These are phyloP conservation scores for Penicillium robsamsonii DNA, from an alignment of 495 filamentous ascomycete genomes.

Conservation along the genomic window DNA sequence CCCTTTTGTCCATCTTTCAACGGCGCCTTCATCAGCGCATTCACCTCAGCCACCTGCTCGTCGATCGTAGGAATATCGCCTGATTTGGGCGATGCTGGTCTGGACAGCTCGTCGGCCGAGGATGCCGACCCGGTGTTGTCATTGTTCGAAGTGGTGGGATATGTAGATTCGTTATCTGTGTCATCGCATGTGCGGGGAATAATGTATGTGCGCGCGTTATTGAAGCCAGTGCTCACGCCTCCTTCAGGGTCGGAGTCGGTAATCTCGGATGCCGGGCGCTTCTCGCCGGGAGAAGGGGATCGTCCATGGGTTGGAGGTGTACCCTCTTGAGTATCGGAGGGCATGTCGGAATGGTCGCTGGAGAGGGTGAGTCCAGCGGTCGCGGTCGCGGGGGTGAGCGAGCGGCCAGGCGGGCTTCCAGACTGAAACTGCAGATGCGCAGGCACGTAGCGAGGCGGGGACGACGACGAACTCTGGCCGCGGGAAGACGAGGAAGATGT, in stretches of 20 bases:
- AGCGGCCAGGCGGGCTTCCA: slow-evolving; percentile 34
- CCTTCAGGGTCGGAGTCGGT: slow-evolving; percentile 33
- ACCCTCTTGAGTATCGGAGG: slow-evolving; percentile 34
- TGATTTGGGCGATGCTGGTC: slow-evolving; percentile 15
- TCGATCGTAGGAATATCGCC: slow-evolving; percentile 59
- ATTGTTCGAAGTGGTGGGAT: slow-evolving; percentile 33
- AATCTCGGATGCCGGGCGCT: slow-evolving; percentile 54
- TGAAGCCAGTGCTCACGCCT: slow-evolving; percentile 18
- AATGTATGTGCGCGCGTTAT: slow-evolving; percentile 12
- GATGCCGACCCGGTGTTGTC: slow-evolving; percentile 29
- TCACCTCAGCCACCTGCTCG: slow-evolving; percentile 72
- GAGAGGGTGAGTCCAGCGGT: slow-evolving; percentile 70
- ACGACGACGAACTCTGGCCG: slow-evolving; percentile 35
- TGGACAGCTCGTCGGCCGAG: slow-evolving; percentile 16
- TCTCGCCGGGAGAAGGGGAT: slow-evolving; percentile 51
- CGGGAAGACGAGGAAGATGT: slow-evolving; percentile 33
- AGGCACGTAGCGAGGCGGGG: slow-evolving; percentile 54
- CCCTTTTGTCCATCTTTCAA: slow-evolving; percentile 68
- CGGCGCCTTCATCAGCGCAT: slow-evolving; percentile 49
- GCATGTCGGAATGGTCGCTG: slow-evolving; percentile 58
- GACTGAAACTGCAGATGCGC: slow-evolving; percentile 59
- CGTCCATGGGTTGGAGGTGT: slow-evolving; percentile 31
- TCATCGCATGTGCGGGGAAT: slow-evolving; percentile 23
- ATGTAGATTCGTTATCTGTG: slow-evolving; percentile 18
- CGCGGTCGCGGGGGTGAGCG: slow-evolving; percentile 57